Percentiles rank a stretch among this genome's conserved stretches.
Evolutionary conservation across 73 alveolate species (phyloP).

Genomic region (Stentor coeruleus): DNA sequence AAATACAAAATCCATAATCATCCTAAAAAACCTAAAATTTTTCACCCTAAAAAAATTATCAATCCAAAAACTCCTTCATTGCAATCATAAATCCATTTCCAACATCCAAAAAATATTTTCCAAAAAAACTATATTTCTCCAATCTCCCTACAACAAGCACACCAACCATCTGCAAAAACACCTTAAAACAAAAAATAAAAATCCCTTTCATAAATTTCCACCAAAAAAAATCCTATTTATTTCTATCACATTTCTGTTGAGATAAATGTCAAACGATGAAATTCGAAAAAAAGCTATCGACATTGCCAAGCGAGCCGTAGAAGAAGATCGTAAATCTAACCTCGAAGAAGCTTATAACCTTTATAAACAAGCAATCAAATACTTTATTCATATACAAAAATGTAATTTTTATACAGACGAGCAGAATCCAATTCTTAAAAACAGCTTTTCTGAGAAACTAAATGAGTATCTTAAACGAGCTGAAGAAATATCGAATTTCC

Average conservation of each 20-base stretch:
- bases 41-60: no score
- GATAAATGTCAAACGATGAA: neutral
- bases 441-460: slow-evolving; percentile 43
- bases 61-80: no score
- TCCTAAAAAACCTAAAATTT: no score
- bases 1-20: no score
- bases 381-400: slow-evolving; percentile 44
- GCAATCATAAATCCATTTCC: no score
- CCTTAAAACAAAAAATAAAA: no score
- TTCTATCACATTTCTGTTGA: slow-evolving; percentile 22
- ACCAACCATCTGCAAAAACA: no score
- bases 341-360: slow-evolving; percentile 43
- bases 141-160: no score
- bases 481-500: slow-evolving; percentile 44
- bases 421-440: slow-evolving; percentile 39
- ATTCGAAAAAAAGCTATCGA: slow-evolving; percentile 27
- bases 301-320: slow-evolving; percentile 46
- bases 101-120: no score
- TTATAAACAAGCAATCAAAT: slow-evolving; percentile 41
- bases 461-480: slow-evolving; percentile 55
- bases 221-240: no score
- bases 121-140: no score
- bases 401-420: slow-evolving; percentile 50
- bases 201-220: no score
- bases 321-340: slow-evolving; percentile 35